Conservation (phyloP, 2,329 filamentous ascomycete genomes). For the Talaromyces amestolkiae region DNA sequence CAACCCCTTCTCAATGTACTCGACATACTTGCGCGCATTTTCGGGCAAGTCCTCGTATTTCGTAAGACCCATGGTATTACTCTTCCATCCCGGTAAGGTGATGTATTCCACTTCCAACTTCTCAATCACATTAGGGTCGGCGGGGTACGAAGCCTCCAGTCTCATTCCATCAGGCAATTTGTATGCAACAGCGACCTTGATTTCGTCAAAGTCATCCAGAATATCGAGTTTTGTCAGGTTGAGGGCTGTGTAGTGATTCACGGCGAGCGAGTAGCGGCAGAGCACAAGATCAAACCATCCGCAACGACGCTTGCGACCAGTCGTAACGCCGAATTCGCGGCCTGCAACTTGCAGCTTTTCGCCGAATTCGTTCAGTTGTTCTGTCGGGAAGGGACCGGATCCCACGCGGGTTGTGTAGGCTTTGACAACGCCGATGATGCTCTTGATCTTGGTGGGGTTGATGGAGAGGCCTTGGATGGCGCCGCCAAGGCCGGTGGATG, state of each 20-base stretch:
- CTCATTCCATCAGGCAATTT: conserved; percentile 49
- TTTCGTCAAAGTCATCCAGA: conserved; percentile 61
- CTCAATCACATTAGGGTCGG: conserved; percentile 52
- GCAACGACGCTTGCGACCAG: conserved; percentile 61
- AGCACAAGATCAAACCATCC: conserved; percentile 67
- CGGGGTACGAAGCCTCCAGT: conserved; percentile 56
- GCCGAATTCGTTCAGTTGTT: conserved; percentile 57
- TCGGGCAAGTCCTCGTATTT: conserved; percentile 57
- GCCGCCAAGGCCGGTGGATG: conserved; percentile 49
- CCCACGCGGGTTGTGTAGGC: conserved; percentile 62
- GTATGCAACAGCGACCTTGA: conserved; percentile 61
- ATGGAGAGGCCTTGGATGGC: conserved; percentile 59
- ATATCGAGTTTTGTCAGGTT: conserved; percentile 66
- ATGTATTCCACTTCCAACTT: conserved; percentile 59
- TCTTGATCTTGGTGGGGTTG: conserved; percentile 55
- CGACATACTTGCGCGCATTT: conserved; percentile 59
- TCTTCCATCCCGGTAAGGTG: conserved; percentile 62
- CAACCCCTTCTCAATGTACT: conserved; percentile 59
- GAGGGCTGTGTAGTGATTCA: conserved; percentile 54
- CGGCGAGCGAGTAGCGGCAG: conserved; percentile 58
- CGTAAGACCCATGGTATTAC: conserved; percentile 56
- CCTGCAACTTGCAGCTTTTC: conserved; percentile 58
- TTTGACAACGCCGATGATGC: conserved; percentile 63
- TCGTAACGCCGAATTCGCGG: conserved; percentile 57
- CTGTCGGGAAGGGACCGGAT: conserved; percentile 62